Conservation (phyloP, 371 early-diverging fungal genomes). For the Syncephalastrum monosporum region DNA sequence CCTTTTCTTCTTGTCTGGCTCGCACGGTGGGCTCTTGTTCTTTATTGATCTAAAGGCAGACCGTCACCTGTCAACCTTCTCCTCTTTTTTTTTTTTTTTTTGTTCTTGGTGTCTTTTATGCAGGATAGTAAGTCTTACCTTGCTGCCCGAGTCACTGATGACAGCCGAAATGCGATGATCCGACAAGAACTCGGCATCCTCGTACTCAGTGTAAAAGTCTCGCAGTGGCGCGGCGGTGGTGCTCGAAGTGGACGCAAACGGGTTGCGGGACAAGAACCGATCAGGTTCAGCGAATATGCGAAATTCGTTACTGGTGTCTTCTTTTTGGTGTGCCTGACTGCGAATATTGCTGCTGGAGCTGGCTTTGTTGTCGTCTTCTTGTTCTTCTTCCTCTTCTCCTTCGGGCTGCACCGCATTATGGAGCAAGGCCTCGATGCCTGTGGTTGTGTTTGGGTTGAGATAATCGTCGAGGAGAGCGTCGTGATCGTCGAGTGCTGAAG, state of each 20-base stretch:
- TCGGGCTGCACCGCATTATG: conserved; percentile 1
- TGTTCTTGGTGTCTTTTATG: too few species aligned
- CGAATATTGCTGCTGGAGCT: not conserved
- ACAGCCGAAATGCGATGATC: conserved; percentile 28
- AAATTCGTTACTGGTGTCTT: not conserved
- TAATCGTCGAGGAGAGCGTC: conserved; percentile 15
- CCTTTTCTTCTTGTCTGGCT: too few species aligned
- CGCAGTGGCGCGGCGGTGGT: conserved; percentile 1
- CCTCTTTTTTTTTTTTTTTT: too few species aligned
- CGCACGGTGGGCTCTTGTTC: too few species aligned
- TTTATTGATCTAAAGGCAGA: too few species aligned
- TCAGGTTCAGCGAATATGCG: conserved; percentile 10
- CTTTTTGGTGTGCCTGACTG: not conserved
- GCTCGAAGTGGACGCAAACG: conserved; percentile 9
- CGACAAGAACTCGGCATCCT: conserved; percentile 22
- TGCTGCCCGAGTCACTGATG: conserved; percentile 4
- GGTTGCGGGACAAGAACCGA: conserved; percentile 18
- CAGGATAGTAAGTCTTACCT: not conserved
- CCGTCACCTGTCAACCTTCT: too few species aligned
- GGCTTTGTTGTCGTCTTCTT: not conserved
- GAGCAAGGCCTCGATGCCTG: conserved; percentile 15
- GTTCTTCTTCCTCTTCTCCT: conserved; percentile 4
- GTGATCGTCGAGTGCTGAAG: too few species aligned
- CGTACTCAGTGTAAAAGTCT: conserved; percentile 14
- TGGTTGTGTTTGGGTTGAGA: conserved; percentile 16